Evolutionary conservation across 2,329 filamentous ascomycete species (phyloP), one percentile per base, ranked within the genome.

Genomic region (Onygenales sp.): DNA sequence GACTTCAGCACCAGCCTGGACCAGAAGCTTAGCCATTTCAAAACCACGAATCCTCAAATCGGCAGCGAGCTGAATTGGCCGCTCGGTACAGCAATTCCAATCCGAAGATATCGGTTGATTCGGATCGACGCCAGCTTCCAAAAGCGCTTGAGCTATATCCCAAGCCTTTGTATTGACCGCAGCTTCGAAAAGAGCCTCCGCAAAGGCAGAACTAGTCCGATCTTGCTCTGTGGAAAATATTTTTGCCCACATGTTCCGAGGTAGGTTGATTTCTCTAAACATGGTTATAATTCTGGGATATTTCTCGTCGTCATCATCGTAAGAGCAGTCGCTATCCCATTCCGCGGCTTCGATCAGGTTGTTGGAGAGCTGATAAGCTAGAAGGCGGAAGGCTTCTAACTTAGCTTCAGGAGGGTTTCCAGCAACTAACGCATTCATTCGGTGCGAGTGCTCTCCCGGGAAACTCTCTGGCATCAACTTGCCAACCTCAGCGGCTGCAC

Each of bases 131-230:
- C 44, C 31, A 13, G 31, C 31, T 46, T 46, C 31, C 10, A 46
- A 14, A 11, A 46, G 31, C 31, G 44, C 44, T 36, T 46, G 27
- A 14, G 32, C 32, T 46, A 46, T 36, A n/a, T 46, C 44, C 44
- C 14, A 36, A 31, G 44, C 33, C 31, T 4, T 2, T 7, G n/a
- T 36, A 31, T 33, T 14, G 32, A 46, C 17, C 34, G 44, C 11
- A 46, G 44, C 44, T 46, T 46, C 44, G 44, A 46, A 46, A 34
- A 46, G 44, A 33, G 27, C 44, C 34, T 46, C 44, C 6, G 31
- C 31, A 34, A 46, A 46, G 4, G 44, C 44, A 11, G 44, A 3
- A 46, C 27, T 46, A 6, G 44, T 46, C 11, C 21, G 44, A 27
- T 46, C 13, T 9, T 46, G 44, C 31, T 17, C 44, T 6, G 9